Evolutionary conservation across 352 stramenopile genomes (phyloP).

Genomic region (Phytopythium vexans): DNA sequence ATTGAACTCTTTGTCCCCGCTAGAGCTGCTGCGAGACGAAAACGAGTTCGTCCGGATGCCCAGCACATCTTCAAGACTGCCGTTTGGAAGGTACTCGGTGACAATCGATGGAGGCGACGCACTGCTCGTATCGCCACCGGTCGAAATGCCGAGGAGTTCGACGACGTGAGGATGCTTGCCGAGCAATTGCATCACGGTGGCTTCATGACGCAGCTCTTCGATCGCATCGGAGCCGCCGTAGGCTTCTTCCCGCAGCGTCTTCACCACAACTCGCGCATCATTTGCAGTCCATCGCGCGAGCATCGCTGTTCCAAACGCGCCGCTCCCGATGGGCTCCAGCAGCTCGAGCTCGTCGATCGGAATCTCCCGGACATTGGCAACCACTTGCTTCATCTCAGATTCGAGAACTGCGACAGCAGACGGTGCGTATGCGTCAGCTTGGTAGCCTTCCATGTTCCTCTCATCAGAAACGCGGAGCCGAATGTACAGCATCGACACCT

Average conservation of each 20-base stretch:
- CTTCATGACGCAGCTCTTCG: slow-evolving; percentile 63
- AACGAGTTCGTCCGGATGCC: slow-evolving; percentile 7
- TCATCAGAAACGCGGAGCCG: slow-evolving; percentile 24
- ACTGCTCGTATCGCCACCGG: slow-evolving; percentile 1
- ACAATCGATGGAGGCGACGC: slow-evolving; percentile 32
- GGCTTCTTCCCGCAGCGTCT: slow-evolving; percentile 45
- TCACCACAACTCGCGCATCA: slow-evolving; percentile 43
- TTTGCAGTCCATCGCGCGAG: slow-evolving; percentile 41
- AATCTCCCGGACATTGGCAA: slow-evolving; percentile 44
- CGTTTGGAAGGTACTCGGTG: slow-evolving; percentile 67
- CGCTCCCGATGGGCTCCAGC: slow-evolving; percentile 54
- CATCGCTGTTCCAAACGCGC: slow-evolving; percentile 65
- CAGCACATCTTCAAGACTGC: slow-evolving; percentile 53
- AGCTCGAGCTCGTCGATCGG: slow-evolving; percentile 42
- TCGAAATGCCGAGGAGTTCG: slow-evolving; percentile 53
- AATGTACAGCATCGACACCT: slow-evolving; percentile 65
- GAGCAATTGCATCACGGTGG: slow-evolving; percentile 68
- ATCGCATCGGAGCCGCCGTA: slow-evolving; percentile 41
- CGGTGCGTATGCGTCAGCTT: background rate
- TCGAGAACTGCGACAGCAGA: slow-evolving; percentile 31
- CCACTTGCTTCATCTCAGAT: slow-evolving; percentile 44
- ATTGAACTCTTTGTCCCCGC: slow-evolving; percentile 13
- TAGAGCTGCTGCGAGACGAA: background rate
- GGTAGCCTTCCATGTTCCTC: slow-evolving; percentile 3
- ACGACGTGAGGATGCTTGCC: slow-evolving; percentile 74